A percentile compares a stretch with the other conserved stretches of the same genome.
Evolutionary conservation across 805 yeast genomes (phyloP).

Genomic region (Wickerhamiella nectarea): DNA sequence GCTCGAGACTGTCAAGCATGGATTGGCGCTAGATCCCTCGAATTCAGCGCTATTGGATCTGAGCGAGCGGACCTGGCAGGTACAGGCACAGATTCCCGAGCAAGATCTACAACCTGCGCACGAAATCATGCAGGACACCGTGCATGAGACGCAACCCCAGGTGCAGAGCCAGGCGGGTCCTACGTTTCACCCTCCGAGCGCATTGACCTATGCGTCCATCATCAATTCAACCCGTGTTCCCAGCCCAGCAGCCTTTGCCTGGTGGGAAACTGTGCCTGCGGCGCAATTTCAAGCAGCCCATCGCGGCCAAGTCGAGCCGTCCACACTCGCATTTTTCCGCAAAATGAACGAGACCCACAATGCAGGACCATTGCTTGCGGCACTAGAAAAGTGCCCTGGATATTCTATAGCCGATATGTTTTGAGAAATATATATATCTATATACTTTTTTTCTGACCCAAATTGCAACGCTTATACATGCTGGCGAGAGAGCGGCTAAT

Average conservation of each 20-base stretch:
- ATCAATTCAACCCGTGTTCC: slow-evolving; percentile 12
- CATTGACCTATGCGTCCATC: slow-evolving; percentile 17
- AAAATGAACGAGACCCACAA: slow-evolving; percentile 11
- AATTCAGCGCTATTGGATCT: slow-evolving; percentile 12
- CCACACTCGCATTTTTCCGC: slow-evolving; percentile 16
- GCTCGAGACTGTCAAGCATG: slow-evolving; percentile 14
- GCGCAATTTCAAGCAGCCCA: slow-evolving; percentile 14
- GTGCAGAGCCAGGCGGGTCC: no score
- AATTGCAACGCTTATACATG: not conserved
- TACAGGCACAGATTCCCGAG: not conserved
- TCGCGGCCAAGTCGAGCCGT: slow-evolving; percentile 19
- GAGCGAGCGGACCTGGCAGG: not conserved
- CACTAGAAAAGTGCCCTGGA: slow-evolving; percentile 14
- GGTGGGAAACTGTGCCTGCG: slow-evolving; percentile 14
- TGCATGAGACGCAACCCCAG: no score
- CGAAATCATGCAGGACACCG: no score
- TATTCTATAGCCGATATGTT: slow-evolving; percentile 16
- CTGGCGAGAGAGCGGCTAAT: slow-evolving; percentile 1
- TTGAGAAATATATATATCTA: no score
- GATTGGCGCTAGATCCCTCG: slow-evolving; percentile 15
- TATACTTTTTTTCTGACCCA: no score
- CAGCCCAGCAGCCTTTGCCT: slow-evolving; percentile 11
- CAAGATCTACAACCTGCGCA: no score
- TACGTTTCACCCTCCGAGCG: not conserved
- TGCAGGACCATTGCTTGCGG: slow-evolving; percentile 13